Evolutionary conservation across 495 filamentous ascomycete genomes (phyloP).

Genomic region (Hypomontagnella monticulosa): DNA sequence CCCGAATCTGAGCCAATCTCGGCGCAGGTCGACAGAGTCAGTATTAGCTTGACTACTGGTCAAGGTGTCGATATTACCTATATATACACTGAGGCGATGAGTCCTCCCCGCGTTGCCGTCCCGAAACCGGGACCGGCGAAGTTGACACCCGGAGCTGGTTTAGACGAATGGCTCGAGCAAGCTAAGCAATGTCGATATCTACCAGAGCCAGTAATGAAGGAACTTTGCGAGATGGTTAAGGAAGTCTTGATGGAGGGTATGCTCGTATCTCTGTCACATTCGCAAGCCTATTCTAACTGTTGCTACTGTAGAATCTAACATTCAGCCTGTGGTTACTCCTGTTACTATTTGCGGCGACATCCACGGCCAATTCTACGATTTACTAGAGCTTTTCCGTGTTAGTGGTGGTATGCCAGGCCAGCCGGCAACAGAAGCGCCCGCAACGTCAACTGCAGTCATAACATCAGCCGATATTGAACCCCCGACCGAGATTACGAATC

Average conservation of each 20-base stretch:
- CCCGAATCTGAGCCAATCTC: neutral
- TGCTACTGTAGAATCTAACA: conserved; percentile 83
- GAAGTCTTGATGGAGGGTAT: conserved; percentile 96
- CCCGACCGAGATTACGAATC: conserved; percentile 84
- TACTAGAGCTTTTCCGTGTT: conserved; percentile 95
- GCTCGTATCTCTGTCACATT: conserved; percentile 23
- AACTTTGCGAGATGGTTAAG: conserved; percentile 97
- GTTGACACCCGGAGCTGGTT: conserved; percentile 78
- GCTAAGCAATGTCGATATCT: conserved; percentile 97
- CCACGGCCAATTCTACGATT: conserved; percentile 98
- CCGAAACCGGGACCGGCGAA: conserved; percentile 92
- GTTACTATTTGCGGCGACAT: conserved; percentile 99
- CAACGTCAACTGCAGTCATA: conserved; percentile 72
- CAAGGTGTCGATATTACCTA: neutral
- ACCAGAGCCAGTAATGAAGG: conserved; percentile 95
- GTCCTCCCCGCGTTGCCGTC: conserved; percentile 52
- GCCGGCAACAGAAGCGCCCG: conserved; percentile 69
- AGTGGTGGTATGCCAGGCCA: conserved; percentile 94
- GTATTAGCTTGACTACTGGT: neutral
- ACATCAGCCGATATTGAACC: conserved; percentile 88
- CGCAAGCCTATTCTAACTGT: neutral
- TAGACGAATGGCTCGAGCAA: conserved; percentile 96
- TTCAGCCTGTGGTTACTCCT: conserved; percentile 94
- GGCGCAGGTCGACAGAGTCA: neutral
- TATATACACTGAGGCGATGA: conserved; percentile 28